phyloP scores from a whole-genome alignment of 148 eudicot species.

The Oxyria digyna region DNA sequence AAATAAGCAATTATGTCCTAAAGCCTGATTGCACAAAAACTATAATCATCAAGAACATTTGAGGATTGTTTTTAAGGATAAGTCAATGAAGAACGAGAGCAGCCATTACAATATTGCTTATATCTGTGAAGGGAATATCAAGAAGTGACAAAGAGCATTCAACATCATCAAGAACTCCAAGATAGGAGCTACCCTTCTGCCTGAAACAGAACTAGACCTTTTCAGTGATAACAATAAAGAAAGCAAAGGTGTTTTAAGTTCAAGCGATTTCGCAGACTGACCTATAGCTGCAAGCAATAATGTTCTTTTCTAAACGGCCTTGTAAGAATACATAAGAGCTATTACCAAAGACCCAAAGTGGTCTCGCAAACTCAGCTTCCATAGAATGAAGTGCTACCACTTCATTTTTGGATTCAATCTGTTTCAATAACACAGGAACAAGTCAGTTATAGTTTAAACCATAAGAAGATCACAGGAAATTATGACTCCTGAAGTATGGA shows the following conservation, averaged over 20 bases:
- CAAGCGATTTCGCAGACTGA: constrained; percentile 14
- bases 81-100: constrained; percentile 5
- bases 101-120: constrained; percentile 57
- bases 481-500: background rate
- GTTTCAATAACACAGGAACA: constrained; percentile 8
- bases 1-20: constrained; percentile 35
- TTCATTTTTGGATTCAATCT: constrained; percentile 72
- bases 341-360: constrained; percentile 89
- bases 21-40: constrained; percentile 28
- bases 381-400: constrained; percentile 53
- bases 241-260: background rate
- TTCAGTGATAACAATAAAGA: background rate
- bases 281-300: constrained; percentile 92
- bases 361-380: constrained; percentile 86
- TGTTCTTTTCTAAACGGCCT: constrained; percentile 25
- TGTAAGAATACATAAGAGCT: constrained; percentile 60
- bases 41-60: background rate
- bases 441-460: background rate
- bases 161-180: constrained; percentile 63
- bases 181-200: constrained; percentile 76
- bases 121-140: constrained; percentile 80
- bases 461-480: constrained; percentile 8
- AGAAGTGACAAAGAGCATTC: constrained; percentile 41
- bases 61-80: background rate
- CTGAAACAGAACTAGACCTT: constrained; percentile 25